A percentile compares a stretch with the other conserved stretches of the same genome.
phyloP scores from a whole-genome alignment of 108 stramenopile genomes.

The Hondaea fermentalgiana region DNA sequence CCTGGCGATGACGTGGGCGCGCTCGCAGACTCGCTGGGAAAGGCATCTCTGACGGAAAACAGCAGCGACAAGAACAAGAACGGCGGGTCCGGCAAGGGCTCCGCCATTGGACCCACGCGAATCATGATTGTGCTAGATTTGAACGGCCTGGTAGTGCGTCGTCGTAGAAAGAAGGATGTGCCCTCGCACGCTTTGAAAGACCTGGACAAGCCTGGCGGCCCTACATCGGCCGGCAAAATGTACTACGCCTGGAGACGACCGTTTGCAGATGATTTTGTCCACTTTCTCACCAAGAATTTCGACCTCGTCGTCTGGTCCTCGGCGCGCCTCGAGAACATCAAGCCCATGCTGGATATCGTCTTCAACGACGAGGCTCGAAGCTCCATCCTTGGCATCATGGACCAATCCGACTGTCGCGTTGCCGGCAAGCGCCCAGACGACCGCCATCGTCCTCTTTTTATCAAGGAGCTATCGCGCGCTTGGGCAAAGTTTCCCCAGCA shows the following conservation, averaged over 20 bases:
- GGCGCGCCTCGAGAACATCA: neutral
- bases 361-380: neutral
- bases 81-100: too few relatives aligned
- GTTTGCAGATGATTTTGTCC: neutral
- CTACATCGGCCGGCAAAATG: neutral
- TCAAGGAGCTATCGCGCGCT: neutral
- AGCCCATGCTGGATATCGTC: neutral
- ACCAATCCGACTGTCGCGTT: neutral
- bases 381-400: neutral
- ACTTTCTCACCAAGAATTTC: neutral
- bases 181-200: neutral
- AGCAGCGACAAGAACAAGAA: too few relatives aligned
- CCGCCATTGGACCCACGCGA: neutral
- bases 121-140: neutral
- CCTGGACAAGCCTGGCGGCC: neutral
- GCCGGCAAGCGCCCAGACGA: neutral
- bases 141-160: neutral
- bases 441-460: neutral
- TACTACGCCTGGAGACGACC: neutral
- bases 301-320: constrained; percentile 1
- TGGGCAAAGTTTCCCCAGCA: neutral
- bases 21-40: too few relatives aligned
- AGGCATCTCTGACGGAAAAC: too few relatives aligned
- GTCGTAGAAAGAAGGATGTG: neutral
- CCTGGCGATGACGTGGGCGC: too few relatives aligned